Conservation (phyloP, 148 eudicot species). For the Diospyros kaki region DNA sequence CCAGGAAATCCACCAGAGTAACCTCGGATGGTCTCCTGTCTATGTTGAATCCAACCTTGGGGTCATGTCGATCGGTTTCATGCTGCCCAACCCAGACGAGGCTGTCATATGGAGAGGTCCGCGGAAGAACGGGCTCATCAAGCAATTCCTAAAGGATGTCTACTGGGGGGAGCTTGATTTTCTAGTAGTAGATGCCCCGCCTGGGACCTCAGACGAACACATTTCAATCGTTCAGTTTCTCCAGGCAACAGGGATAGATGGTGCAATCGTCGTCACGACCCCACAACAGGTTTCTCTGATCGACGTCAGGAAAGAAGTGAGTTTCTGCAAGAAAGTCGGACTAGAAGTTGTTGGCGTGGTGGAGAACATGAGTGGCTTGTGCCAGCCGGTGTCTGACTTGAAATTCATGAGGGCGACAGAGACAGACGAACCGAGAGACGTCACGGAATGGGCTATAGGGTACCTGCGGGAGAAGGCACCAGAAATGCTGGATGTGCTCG, state of each 20-base stretch:
- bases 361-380: constrained; percentile 89
- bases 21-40: constrained; percentile 95
- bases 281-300: constrained; percentile 91
- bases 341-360: constrained; percentile 78
- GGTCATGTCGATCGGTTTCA: constrained; percentile 96
- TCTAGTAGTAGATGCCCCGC: constrained; percentile 92
- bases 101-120: constrained; percentile 98
- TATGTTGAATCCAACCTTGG: constrained; percentile 92
- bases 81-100: constrained; percentile 85
- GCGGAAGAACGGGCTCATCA: constrained; percentile 79
- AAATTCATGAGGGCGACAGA: constrained; percentile 45
- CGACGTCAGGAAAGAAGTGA: constrained; percentile 80
- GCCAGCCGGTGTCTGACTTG: constrained; percentile 51
- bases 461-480: constrained; percentile 64
- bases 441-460: constrained; percentile 57
- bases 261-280: constrained; percentile 87
- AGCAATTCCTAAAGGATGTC: constrained; percentile 81
- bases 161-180: constrained; percentile 91
- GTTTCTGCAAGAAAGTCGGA: constrained; percentile 85
- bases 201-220: constrained; percentile 91
- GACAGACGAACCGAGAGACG: constrained; percentile 49
- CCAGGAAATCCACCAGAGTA: constrained; percentile 90
- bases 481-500: constrained; percentile 55
- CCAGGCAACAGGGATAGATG: constrained; percentile 72
- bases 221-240: constrained; percentile 78